Base-by-base conservation (phyloP, 2,329 filamentous ascomycete genomes). In the Botryotinia globosa region DNA sequence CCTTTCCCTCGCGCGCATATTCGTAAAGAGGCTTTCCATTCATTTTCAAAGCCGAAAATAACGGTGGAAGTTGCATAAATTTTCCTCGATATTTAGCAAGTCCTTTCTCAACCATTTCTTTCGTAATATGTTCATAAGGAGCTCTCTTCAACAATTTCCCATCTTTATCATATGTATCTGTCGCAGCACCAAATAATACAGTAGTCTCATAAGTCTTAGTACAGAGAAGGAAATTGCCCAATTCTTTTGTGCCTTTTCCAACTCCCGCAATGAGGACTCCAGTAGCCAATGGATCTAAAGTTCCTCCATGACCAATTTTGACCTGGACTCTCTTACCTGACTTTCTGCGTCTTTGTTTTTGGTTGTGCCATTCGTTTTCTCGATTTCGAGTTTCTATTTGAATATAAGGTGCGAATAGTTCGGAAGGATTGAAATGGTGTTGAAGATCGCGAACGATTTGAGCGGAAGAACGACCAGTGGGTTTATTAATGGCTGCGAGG, bases 221-320 rank as follows among this genome's bases (percentile, higher is more conserved):
- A 85, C 96, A 98, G 71, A 89, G 87, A 62, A 98, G 86, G 81
- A 98, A 98, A 51, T 89, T 85, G 58, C 88, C 85, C 1, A 99
- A 87, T 22, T 87, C 85, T 82, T 98, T 99, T 72, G 96, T 99
- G 56, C 93, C 96, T 73, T 88, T 90, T 51, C 95, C 96, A 69
- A 98, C 87, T 72, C 95, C 96, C 10, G 96, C 86, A 75, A 98
- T 94, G 67, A 99, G 87, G 37, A 99, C 93, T 63, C 96, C 96
- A 1, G 94, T 97, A 14, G 96, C 96, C 78, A 98, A 87, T 39
- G 96, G 96, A 80, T 99, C 96, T 29, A 99, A 87, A 2, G 96
- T 99, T 61, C 96, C 96, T 74, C 96, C 96, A 83, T 99, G 96
- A 48, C 96, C 96, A 79, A 98, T 92, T 85, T 98, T 99, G 77